Conservation (phyloP, 2,329 filamentous ascomycete genomes). For the Didymellaceae sp. region DNA sequence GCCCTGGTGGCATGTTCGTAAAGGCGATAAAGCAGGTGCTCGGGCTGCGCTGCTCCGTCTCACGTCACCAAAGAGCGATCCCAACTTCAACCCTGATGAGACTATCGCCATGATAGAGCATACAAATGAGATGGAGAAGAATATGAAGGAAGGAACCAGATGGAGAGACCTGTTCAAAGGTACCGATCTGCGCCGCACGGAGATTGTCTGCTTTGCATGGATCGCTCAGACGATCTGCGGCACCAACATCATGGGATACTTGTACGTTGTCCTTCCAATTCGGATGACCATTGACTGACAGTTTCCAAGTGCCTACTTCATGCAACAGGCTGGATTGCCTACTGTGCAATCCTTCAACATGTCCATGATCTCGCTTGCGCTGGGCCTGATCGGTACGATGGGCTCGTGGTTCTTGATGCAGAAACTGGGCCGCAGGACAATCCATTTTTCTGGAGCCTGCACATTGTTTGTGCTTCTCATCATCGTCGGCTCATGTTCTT, state of each 20-base stretch:
- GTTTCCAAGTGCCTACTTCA: conserved; percentile 55
- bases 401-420: conserved; percentile 82
- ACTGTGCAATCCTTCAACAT: conserved; percentile 53
- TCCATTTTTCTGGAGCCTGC: conserved; percentile 74
- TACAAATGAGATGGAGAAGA: conserved; percentile 80
- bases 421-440: conserved; percentile 74
- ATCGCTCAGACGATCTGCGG: conserved; percentile 54
- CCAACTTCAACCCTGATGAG: conserved; percentile 52
- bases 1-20: conserved; percentile 75
- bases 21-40: conserved; percentile 66
- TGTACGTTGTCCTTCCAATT: conserved; percentile 22
- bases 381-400: conserved; percentile 77
- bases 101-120: conserved; percentile 90
- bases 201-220: conserved; percentile 63
- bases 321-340: conserved; percentile 53
- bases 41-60: conserved; percentile 69
- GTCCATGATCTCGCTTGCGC: conserved; percentile 61
- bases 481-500: conserved; percentile 79
- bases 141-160: conserved; percentile 68
- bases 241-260: conserved; percentile 54
- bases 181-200: conserved; percentile 76
- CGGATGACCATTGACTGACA: conserved; percentile 10
- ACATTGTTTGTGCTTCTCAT: conserved; percentile 68
- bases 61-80: conserved; percentile 66
- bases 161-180: conserved; percentile 85